Conservation (phyloP, 306 rosid genomes). For the Psophocarpus tetragonolobus region DNA sequence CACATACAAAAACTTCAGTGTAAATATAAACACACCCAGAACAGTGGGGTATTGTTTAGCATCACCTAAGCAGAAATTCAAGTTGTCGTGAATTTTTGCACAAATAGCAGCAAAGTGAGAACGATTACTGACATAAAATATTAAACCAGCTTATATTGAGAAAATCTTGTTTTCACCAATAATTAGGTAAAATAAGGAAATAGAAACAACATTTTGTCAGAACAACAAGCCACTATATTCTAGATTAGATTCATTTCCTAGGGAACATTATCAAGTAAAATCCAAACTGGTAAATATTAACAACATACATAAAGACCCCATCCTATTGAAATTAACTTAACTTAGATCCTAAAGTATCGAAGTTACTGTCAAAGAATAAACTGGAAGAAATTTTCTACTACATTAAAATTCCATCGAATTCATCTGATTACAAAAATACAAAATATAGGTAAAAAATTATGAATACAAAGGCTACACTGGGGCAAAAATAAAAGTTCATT, state of each 20-base stretch:
- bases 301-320: neutral
- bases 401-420: conserved; percentile 5
- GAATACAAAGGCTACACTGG: neutral
- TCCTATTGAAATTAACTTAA: conserved; percentile 10
- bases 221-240: neutral
- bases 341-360: neutral
- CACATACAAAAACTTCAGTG: neutral
- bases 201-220: neutral
- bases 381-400: conserved; percentile 10
- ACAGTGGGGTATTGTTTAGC: neutral
- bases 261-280: neutral
- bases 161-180: neutral
- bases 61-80: neutral
- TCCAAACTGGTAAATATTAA: neutral
- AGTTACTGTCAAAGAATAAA: conserved; percentile 13
- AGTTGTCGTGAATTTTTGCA: neutral
- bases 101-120: neutral
- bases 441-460: neutral
- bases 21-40: neutral
- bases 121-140: neutral
- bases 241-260: conserved; percentile 17
- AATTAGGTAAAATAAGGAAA: neutral
- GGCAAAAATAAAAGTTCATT: neutral
- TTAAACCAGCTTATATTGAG: neutral
- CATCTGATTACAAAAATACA: conserved; percentile 5